Percentiles rank a stretch among this genome's conserved stretches.
Conservation (phyloP, 1,139 yeast genomes). For the Cylindricascospora bacillispora region DNA sequence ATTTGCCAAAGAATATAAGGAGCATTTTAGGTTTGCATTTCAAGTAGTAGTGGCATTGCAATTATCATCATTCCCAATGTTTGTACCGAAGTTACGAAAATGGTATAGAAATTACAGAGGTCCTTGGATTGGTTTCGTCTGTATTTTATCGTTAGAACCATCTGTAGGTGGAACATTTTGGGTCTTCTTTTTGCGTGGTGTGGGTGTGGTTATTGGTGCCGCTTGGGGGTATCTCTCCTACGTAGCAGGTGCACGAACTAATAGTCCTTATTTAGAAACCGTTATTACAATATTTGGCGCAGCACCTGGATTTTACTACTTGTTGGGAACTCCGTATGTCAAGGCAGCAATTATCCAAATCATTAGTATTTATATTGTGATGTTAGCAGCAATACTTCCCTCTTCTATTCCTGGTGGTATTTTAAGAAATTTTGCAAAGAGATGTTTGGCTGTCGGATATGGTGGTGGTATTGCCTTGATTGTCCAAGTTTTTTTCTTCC, state of each 20-base stretch:
- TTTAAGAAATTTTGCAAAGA: conserved; percentile 33
- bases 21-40: conserved; percentile 33
- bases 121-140: conserved; percentile 41
- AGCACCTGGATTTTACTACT: conserved; percentile 32
- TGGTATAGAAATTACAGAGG: conserved; percentile 38
- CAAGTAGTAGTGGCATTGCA: conserved; percentile 34
- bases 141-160: conserved; percentile 36
- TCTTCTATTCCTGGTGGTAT: conserved; percentile 32
- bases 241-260: conserved; percentile 30
- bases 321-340: conserved; percentile 34
- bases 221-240: conserved; percentile 38
- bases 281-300: conserved; percentile 33
- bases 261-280: conserved; percentile 32
- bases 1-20: conserved; percentile 20
- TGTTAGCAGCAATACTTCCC: conserved; percentile 31
- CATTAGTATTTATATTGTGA: conserved; percentile 34
- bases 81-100: conserved; percentile 30
- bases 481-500: conserved; percentile 34
- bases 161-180: conserved; percentile 39
- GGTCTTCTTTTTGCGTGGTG: conserved; percentile 33
- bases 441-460: conserved; percentile 37
- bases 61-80: conserved; percentile 38
- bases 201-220: conserved; percentile 36
- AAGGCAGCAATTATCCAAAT: conserved; percentile 39
- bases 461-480: conserved; percentile 37